Conservation (phyloP, 1,284 basidiomycete genomes). For the Ustilago xerochloae region DNA sequence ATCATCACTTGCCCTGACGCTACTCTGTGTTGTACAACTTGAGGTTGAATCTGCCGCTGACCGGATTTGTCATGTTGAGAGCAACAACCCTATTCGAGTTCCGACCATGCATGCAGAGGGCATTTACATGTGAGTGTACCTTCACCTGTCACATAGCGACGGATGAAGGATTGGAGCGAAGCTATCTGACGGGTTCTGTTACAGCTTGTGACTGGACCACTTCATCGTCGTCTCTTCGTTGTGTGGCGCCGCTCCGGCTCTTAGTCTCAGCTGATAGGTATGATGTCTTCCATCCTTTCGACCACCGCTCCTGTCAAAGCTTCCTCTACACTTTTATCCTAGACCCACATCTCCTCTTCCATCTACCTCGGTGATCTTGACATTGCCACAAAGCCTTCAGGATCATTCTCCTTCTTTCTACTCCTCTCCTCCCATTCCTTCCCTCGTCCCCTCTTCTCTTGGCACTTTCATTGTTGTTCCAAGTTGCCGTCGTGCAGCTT, state of each 20-base stretch:
- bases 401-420: background rate
- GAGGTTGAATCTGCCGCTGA: background rate
- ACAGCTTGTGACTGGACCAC: conserved; percentile 2
- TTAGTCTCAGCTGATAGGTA: conserved; percentile 3
- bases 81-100: too few species aligned
- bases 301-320: conserved; percentile 15
- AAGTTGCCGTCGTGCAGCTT: background rate
- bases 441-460: background rate
- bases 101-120: too few species aligned
- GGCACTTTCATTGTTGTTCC: background rate
- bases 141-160: background rate
- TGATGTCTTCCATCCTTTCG: background rate
- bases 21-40: background rate
- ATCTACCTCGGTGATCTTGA: conserved; percentile 6
- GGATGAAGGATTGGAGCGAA: background rate
- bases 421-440: background rate
- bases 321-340: conserved; percentile 33
- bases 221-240: conserved; percentile 1
- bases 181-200: background rate
- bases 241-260: background rate
- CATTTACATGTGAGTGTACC: too few species aligned
- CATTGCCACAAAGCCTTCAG: background rate
- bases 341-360: background rate
- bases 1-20: background rate
- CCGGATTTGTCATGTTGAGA: background rate